phyloP scores from a whole-genome alignment of 2,329 filamentous ascomycete genomes.

The Aspergillus novofumigatus region DNA sequence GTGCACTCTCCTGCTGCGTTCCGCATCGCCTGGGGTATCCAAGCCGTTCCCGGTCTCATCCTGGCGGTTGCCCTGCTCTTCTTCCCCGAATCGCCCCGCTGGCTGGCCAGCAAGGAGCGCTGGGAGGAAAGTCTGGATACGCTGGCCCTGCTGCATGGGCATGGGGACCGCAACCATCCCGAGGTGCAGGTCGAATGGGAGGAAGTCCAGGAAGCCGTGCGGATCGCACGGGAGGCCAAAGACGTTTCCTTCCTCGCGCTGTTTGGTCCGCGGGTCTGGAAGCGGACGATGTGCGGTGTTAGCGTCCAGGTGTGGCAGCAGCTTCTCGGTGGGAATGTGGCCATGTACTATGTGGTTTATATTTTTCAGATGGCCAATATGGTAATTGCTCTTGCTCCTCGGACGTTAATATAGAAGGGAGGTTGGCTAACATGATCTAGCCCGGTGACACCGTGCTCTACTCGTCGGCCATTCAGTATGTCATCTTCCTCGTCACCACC shows the following conservation, averaged over 20 bases:
- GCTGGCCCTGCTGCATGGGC: conserved; percentile 55
- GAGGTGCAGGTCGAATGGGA: conserved; percentile 52
- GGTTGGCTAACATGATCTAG: conserved; percentile 14
- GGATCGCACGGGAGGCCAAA: conserved; percentile 28
- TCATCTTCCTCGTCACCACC: conserved; percentile 53
- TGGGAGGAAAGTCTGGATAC: conserved; percentile 51
- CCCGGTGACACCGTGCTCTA: conserved; percentile 43
- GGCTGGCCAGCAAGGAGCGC: conserved; percentile 57
- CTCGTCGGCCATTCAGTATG: conserved; percentile 55
- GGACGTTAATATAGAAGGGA: not conserved
- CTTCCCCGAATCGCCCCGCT: conserved; percentile 59
- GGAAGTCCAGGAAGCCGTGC: conserved; percentile 33
- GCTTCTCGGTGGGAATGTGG: conserved; percentile 54
- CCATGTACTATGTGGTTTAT: conserved; percentile 59
- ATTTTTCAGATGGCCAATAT: conserved; percentile 59
- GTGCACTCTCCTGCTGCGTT: conserved; percentile 45
- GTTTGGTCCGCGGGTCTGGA: conserved; percentile 48
- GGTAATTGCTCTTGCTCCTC: conserved; percentile 12
- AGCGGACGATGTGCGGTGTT: conserved; percentile 50
- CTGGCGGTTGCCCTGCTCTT: conserved; percentile 54
- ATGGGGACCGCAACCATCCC: conserved; percentile 52
- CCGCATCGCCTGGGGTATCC: conserved; percentile 60
- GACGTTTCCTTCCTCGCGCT: conserved; percentile 37
- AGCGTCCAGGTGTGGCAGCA: conserved; percentile 57
- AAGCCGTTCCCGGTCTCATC: conserved; percentile 56